phyloP scores from a whole-genome alignment of 1,284 basidiomycete genomes.

The Singerocomus rubriflavus region DNA sequence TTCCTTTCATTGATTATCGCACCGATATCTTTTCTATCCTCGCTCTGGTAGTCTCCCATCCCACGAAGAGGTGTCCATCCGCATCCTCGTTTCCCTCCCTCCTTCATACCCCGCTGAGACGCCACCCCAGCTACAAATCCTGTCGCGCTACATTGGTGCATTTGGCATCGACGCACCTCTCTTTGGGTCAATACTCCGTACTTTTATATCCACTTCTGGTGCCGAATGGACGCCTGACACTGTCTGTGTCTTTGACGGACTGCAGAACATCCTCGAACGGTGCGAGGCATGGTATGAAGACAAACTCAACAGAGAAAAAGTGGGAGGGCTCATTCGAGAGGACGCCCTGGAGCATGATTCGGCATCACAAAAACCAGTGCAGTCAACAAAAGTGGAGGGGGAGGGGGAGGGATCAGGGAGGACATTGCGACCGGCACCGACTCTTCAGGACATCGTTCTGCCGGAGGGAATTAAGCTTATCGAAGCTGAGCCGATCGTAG shows the following conservation, averaged over 20 bases:
- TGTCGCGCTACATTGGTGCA: constrained; percentile 82
- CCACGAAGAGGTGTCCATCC: constrained; percentile 55
- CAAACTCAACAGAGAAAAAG: constrained; percentile 53
- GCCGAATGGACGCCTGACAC: constrained; percentile 71
- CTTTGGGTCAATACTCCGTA: constrained; percentile 77
- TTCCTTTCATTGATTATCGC: background rate
- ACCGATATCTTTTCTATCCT: constrained; percentile 35
- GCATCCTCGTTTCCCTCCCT: constrained; percentile 73
- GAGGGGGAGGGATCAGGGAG: background rate
- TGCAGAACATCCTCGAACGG: constrained; percentile 72
- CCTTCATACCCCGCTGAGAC: constrained; percentile 66
- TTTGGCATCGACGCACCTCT: constrained; percentile 70
- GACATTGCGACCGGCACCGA: background rate
- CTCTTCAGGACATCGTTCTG: constrained; percentile 33
- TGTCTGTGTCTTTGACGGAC: constrained; percentile 86
- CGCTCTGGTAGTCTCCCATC: constrained; percentile 37
- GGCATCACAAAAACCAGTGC: constrained; percentile 10
- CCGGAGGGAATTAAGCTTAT: constrained; percentile 63
- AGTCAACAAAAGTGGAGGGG: background rate
- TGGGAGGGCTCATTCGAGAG: constrained; percentile 56
- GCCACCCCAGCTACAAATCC: constrained; percentile 80
- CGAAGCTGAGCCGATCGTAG: constrained; percentile 73
- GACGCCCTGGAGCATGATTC: constrained; percentile 41
- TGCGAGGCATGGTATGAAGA: constrained; percentile 72
- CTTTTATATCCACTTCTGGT: constrained; percentile 75